phyloP scores from a whole-genome alignment of 1,284 basidiomycete species.

The Trametes hirsuta region DNA sequence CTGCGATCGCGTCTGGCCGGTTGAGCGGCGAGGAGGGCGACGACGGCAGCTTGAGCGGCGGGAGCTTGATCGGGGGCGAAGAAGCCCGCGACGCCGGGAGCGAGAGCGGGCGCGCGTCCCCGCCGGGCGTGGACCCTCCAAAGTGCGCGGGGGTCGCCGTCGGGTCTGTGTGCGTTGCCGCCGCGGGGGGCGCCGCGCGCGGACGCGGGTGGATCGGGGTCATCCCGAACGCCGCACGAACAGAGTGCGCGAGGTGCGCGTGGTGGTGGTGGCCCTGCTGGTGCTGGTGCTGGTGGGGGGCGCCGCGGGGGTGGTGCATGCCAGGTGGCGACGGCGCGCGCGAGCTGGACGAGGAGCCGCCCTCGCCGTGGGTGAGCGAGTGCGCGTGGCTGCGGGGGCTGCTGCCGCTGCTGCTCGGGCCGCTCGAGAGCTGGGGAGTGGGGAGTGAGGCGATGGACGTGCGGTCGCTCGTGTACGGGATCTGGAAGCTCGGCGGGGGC shows the following conservation, averaged over 20 bases:
- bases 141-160: constrained; percentile 36
- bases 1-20: constrained; percentile 19
- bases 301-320: constrained; percentile 17
- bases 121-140: constrained; percentile 34
- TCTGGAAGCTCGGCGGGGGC: constrained; percentile 28
- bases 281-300: constrained; percentile 29
- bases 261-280: constrained; percentile 43
- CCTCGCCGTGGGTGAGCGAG: constrained; percentile 37
- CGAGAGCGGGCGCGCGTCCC: constrained; percentile 34
- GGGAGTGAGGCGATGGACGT: constrained; percentile 42
- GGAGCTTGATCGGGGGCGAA: constrained; percentile 70
- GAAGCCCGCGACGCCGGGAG: constrained; percentile 60
- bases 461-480: constrained; percentile 39
- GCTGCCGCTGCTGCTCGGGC: constrained; percentile 59
- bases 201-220: constrained; percentile 68
- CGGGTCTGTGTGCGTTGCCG: constrained; percentile 38
- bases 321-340: constrained; percentile 54
- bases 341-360: constrained; percentile 48
- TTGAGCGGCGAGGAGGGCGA: constrained; percentile 32
- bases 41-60: constrained; percentile 59
- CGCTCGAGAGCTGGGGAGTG: constrained; percentile 64
- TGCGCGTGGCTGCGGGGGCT: constrained; percentile 50
- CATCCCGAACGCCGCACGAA: constrained; percentile 87
- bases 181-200: constrained; percentile 31
- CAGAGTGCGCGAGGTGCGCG: constrained; percentile 76